These are phyloP conservation scores for Xanthoceras sorbifolium DNA, from an alignment of 345 rosid species.

Conservation along the genomic window DNA sequence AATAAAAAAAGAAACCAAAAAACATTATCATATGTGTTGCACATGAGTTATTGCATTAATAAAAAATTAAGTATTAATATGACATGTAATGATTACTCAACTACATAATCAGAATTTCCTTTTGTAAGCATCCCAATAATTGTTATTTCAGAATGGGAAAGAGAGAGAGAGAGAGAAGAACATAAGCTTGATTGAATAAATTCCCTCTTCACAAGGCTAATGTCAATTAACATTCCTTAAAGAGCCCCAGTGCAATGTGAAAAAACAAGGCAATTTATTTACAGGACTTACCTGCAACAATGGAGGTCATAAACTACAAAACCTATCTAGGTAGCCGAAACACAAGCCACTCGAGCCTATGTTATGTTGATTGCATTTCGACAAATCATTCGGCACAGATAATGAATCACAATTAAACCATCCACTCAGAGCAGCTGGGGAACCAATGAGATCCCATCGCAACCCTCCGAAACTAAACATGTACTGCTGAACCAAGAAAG, in stretches of 20 bases:
- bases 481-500: background rate
- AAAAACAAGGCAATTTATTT: slow-evolving; percentile 20
- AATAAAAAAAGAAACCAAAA: no score
- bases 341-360: background rate
- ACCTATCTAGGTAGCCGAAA: slow-evolving; percentile 17
- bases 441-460: slow-evolving; percentile 8
- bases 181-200: background rate
- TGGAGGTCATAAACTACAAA: background rate
- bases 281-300: slow-evolving; percentile 25
- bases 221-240: background rate
- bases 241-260: background rate
- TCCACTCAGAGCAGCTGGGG: background rate
- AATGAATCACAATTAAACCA: slow-evolving; percentile 18
- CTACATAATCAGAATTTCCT: background rate
- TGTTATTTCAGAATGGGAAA: background rate
- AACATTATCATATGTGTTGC: no score
- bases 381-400: background rate
- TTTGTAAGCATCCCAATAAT: background rate
- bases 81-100: no score
- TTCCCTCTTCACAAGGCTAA: slow-evolving; percentile 3
- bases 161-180: background rate
- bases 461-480: slow-evolving; percentile 3
- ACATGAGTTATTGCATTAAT: no score
- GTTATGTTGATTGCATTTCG: background rate
- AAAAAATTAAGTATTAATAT: no score